phyloP scores from a whole-genome alignment of 2,329 filamentous ascomycete species.

The Triangularia setosa region DNA sequence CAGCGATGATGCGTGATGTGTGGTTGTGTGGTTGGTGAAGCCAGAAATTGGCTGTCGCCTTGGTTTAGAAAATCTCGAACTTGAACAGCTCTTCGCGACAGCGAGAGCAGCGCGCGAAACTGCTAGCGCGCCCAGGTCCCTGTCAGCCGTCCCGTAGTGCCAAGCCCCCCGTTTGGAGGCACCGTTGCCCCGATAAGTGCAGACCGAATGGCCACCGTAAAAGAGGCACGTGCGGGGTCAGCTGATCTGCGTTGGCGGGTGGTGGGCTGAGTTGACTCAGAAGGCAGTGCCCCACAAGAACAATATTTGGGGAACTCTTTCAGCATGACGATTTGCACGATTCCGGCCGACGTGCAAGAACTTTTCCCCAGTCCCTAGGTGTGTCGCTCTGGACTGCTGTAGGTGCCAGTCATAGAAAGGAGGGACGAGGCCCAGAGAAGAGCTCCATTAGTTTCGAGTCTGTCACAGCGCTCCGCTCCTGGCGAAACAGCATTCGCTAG shows the following conservation, averaged over 20 bases:
- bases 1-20: constrained; percentile 22
- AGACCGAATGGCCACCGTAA: neutral
- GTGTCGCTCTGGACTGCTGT: neutral
- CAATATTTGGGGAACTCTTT: neutral
- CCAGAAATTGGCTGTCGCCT: constrained; percentile 21
- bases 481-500: constrained; percentile 16
- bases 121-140: constrained; percentile 15
- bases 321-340: neutral
- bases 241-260: neutral
- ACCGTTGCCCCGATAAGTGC: constrained; percentile 10
- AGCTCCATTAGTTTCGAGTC: neutral
- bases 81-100: constrained; percentile 16
- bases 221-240: neutral
- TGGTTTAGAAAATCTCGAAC: constrained; percentile 24
- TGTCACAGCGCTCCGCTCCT: constrained; percentile 10
- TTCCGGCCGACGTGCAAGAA: neutral
- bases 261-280: neutral
- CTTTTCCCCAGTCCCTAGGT: neutral
- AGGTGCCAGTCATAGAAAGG: neutral
- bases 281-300: neutral
- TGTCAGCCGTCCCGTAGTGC: constrained; percentile 5
- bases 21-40: constrained; percentile 20
- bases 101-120: constrained; percentile 16
- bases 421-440: neutral
- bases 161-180: constrained; percentile 1